phyloP scores from a whole-genome alignment of 352 stramenopile genomes.

The Pythium sp. region DNA sequence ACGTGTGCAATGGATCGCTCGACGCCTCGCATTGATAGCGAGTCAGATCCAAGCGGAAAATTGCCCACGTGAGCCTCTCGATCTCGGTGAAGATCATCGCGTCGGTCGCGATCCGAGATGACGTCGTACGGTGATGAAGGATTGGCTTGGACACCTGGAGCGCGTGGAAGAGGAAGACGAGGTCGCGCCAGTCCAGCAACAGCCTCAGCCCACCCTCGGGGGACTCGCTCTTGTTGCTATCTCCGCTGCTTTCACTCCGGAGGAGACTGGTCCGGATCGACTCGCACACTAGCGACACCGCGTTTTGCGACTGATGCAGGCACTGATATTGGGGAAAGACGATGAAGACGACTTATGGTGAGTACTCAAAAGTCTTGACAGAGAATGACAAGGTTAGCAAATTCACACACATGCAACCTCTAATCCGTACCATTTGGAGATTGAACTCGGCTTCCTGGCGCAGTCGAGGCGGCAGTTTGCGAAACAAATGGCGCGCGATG shows the following conservation, averaged over 20 bases:
- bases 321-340: conserved; percentile 22
- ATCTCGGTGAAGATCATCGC: conserved; percentile 42
- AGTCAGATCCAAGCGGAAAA: conserved; percentile 17
- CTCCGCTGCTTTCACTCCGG: conserved; percentile 5
- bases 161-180: conserved; percentile 67
- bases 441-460: conserved; percentile 76
- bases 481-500: conserved; percentile 47
- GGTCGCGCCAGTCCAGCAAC: conserved; percentile 48
- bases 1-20: background rate
- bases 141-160: conserved; percentile 79
- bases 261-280: conserved; percentile 37
- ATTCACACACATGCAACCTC: background rate
- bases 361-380: background rate
- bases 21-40: background rate
- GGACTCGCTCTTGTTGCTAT: conserved; percentile 11
- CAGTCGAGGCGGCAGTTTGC: conserved; percentile 46
- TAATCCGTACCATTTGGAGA: conserved; percentile 58
- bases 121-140: conserved; percentile 63
- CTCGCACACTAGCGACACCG: conserved; percentile 44
- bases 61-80: conserved; percentile 36
- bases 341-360: background rate
- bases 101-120: conserved; percentile 49
- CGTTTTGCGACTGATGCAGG: conserved; percentile 52
- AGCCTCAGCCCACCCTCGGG: conserved; percentile 13
- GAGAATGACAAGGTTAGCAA: background rate